Conservation (phyloP, 176 grass and related monocot species). For the Carex scoparia region DNA sequence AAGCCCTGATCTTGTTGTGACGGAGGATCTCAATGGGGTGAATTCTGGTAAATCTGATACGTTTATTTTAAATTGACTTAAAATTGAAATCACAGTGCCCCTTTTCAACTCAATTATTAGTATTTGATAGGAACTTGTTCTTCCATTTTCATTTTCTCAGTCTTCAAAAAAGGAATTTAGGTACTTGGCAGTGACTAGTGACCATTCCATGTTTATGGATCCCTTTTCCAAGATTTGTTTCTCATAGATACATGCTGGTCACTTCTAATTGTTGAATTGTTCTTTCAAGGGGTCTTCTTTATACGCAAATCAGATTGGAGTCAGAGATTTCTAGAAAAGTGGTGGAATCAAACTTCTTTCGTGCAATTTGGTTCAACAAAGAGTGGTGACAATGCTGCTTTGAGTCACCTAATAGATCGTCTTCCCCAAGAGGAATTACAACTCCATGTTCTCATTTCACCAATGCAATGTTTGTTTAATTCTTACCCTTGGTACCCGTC, state of each 20-base stretch:
- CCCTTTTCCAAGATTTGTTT: neutral
- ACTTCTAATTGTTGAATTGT: neutral
- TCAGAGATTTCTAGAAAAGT: conserved; percentile 49
- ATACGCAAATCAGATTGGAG: conserved; percentile 72
- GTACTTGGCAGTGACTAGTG: neutral
- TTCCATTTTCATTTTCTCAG: neutral
- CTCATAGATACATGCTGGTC: neutral
- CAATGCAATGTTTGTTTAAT: conserved; percentile 89
- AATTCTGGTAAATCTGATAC: conserved; percentile 56
- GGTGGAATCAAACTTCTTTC: conserved; percentile 90
- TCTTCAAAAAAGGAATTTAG: neutral
- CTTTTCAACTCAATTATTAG: neutral
- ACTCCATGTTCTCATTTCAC: conserved; percentile 45
- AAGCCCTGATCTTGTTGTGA: conserved; percentile 66
- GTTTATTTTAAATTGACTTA: neutral
- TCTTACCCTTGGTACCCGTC: conserved; percentile 76
- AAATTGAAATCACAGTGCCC: neutral
- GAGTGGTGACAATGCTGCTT: conserved; percentile 75
- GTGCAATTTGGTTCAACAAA: conserved; percentile 61
- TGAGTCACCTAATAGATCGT: conserved; percentile 51
- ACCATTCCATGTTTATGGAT: neutral
- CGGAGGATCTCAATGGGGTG: conserved; percentile 67
- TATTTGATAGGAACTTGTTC: neutral
- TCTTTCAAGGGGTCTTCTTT: conserved; percentile 62
- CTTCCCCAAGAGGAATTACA: conserved; percentile 51